Evolutionary conservation across 176 grass and related monocot genomes (phyloP), one percentile per base, ranked within the genome.

Genomic region (Oryza glumipatula): DNA sequence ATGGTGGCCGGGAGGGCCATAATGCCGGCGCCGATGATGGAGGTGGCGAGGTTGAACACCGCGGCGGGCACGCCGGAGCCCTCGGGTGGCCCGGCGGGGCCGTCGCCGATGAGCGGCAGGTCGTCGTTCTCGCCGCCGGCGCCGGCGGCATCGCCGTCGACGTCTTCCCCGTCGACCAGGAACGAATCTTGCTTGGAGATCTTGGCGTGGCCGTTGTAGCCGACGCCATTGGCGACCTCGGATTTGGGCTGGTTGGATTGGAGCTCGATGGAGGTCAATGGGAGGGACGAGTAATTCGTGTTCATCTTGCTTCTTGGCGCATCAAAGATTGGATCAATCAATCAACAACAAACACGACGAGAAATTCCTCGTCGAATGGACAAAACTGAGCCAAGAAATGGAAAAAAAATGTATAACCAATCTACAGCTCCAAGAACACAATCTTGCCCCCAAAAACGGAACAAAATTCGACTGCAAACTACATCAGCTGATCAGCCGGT

Each of bases 1-100:
- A 99, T 99, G 82, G 93, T 94, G 46, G 96, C 96, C 19, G 96
- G 96, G 28, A 99, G 93, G 16, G 96, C 91, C 96, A 99, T 99
- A 74, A 99, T 96, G 61, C 96, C 96, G 15, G 96, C 96, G 6
- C 96, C 96, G 67, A 99, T 99, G 82, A 99, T 96, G 70, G 96
- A 96, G 2, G 96, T 99, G 6, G 96, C 91, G 21, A 99, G 91
- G 84, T 99, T 99, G 88, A 99, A 99, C 19, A 99, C 96, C 0
- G 96, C 96, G 5, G 88, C 86, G 0, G 91, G 47, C 67, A 94
- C 68, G 16, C 83, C 82, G 3, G 96, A 99, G 10, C 91, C 93
- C 44, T 88, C 89, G 0, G 88, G 65, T 0, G 67, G 51, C 0
- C 86, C 92, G 3, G 80, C 77, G 0, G 64, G 82, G 5, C 80